These are phyloP conservation scores for Eutrema yunnanense DNA, from an alignment of 345 rosid species.

Conservation along the genomic window DNA sequence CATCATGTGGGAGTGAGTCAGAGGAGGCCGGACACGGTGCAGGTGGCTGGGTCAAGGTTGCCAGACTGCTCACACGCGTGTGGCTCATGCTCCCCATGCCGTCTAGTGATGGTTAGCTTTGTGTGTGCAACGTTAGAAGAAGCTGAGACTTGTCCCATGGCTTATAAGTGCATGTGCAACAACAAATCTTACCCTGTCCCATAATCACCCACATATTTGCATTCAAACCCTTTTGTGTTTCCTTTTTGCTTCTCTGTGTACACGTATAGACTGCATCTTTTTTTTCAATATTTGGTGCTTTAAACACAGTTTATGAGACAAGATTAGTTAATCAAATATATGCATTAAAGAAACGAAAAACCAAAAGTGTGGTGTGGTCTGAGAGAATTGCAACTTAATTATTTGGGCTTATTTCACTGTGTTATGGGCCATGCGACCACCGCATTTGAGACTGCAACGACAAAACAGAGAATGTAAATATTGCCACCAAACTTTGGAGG, in stretches of 20 bases:
- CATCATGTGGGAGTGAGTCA: slow-evolving; percentile 15
- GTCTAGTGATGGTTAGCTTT: slow-evolving; percentile 90
- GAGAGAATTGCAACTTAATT: not conserved
- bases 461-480: not conserved
- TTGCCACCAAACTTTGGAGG: slow-evolving; percentile 32
- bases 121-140: slow-evolving; percentile 77
- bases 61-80: slow-evolving; percentile 93
- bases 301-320: not conserved
- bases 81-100: slow-evolving; percentile 86
- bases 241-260: slow-evolving; percentile 8
- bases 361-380: not conserved
- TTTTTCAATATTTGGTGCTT: not conserved
- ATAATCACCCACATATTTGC: slow-evolving; percentile 10
- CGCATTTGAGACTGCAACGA: slow-evolving; percentile 19
- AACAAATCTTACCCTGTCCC: slow-evolving; percentile 90
- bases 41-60: slow-evolving; percentile 76
- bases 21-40: slow-evolving; percentile 54
- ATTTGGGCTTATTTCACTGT: not conserved
- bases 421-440: not conserved
- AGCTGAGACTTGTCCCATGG: slow-evolving; percentile 96
- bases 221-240: slow-evolving; percentile 10
- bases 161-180: slow-evolving; percentile 93
- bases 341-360: too few relatives aligned
- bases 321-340: not conserved
- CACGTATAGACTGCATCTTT: slow-evolving; percentile 7